phyloP scores from a whole-genome alignment of 2,329 filamentous ascomycete species.

The Aspergillus felis region DNA sequence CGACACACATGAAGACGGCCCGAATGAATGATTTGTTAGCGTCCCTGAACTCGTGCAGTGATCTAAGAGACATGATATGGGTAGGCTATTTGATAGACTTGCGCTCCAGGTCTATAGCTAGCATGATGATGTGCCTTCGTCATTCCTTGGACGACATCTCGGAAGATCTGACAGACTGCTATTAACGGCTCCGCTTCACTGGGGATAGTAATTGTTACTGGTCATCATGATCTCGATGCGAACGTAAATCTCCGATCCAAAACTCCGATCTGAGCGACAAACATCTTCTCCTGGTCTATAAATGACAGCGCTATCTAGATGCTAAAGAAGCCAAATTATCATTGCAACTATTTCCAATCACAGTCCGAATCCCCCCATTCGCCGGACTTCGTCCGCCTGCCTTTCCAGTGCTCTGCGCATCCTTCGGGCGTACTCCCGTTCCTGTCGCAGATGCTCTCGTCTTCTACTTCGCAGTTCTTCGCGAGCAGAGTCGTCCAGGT shows the following conservation, averaged over 20 bases:
- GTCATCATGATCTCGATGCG: not conserved
- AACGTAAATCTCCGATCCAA: not conserved
- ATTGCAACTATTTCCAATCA: not conserved
- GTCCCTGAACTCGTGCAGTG: not conserved
- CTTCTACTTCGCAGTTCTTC: conserved; percentile 29
- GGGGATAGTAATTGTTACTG: not conserved
- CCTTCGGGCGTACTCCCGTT: conserved; percentile 58
- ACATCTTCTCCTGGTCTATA: not conserved
- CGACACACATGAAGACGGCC: not conserved
- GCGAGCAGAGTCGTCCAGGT: conserved; percentile 23
- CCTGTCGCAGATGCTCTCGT: conserved; percentile 32
- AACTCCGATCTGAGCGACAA: not conserved
- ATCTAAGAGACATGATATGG: not conserved
- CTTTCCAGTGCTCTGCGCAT: conserved; percentile 72
- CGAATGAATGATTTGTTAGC: not conserved
- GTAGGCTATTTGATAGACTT: no score
- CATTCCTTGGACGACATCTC: not conserved
- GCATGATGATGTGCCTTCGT: not conserved
- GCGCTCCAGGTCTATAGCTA: no score
- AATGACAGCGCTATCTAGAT: not conserved
- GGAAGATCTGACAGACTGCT: not conserved
- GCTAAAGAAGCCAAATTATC: not conserved
- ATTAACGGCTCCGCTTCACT: no score
- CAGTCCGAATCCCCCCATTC: conserved; percentile 51
- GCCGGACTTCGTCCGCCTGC: conserved; percentile 75